Percentiles rank a stretch among this genome's conserved stretches.
Conservation (phyloP, 2,329 filamentous ascomycete genomes). For the Calycina herbarum region DNA sequence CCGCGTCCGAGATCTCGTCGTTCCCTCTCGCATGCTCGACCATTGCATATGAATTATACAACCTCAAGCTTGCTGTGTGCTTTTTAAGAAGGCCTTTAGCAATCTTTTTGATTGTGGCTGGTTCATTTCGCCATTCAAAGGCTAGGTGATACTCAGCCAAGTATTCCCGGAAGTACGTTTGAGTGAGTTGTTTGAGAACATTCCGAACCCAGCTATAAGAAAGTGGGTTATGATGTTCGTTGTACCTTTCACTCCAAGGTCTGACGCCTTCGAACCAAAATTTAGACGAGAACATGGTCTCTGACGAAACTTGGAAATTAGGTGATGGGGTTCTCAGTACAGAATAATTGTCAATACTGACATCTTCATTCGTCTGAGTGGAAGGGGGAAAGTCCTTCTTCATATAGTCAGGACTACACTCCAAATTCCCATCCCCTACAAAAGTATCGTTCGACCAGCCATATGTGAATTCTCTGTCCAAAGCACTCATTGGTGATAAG, state of each 20-base stretch:
- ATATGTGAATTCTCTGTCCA: slow-evolving; percentile 29
- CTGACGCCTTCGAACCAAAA: slow-evolving; percentile 48
- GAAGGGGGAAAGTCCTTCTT: slow-evolving; percentile 12
- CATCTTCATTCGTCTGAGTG: slow-evolving; percentile 25
- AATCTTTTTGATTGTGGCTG: slow-evolving; percentile 60
- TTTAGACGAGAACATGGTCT: slow-evolving; percentile 53
- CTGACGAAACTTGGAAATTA: slow-evolving; percentile 40
- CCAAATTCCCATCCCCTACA: slow-evolving; percentile 44
- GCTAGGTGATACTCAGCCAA: slow-evolving; percentile 72
- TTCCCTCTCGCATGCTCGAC: slow-evolving; percentile 65
- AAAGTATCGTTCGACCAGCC: slow-evolving; percentile 54
- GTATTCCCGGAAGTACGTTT: slow-evolving; percentile 45
- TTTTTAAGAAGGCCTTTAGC: slow-evolving; percentile 74
- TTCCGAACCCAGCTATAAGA: slow-evolving; percentile 48
- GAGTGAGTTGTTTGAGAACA: slow-evolving; percentile 58
- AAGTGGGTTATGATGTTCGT: slow-evolving; percentile 28
- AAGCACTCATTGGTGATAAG: slow-evolving; percentile 52
- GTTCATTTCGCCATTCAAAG: slow-evolving; percentile 59
- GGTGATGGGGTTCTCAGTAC: slow-evolving; percentile 9
- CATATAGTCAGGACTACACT: slow-evolving; percentile 25
- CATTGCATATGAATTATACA: slow-evolving; percentile 80
- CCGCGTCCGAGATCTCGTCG: slow-evolving; percentile 56
- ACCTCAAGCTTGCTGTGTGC: slow-evolving; percentile 58
- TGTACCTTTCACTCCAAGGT: slow-evolving; percentile 27
- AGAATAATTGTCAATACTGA: slow-evolving; percentile 20